phyloP scores from a whole-genome alignment of 1,139 yeast genomes.

The Taphrina pruni region DNA sequence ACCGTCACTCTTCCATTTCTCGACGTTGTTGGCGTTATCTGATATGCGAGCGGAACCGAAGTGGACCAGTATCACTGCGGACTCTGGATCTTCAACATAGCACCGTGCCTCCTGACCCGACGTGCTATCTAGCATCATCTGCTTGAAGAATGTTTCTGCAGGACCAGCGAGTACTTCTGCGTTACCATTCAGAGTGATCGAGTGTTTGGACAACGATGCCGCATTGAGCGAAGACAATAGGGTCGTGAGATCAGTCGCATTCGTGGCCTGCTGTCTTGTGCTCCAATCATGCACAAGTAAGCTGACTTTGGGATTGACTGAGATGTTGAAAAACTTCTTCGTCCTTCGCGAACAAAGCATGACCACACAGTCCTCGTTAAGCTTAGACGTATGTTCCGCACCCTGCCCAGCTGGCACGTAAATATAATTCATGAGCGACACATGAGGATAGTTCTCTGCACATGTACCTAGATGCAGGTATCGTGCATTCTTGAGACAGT shows the following conservation, averaged over 20 bases:
- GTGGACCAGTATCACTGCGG: slow-evolving; percentile 38
- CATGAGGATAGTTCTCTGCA: slow-evolving; percentile 72
- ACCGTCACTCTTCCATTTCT: slow-evolving; percentile 40
- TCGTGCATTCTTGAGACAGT: slow-evolving; percentile 37
- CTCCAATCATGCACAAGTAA: slow-evolving; percentile 87
- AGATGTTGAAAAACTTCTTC: slow-evolving; percentile 70
- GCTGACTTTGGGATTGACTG: slow-evolving; percentile 72
- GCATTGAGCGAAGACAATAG: slow-evolving; percentile 75
- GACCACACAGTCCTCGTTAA: slow-evolving; percentile 60
- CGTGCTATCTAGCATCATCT: slow-evolving; percentile 63
- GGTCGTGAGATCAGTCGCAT: slow-evolving; percentile 57
- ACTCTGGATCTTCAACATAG: slow-evolving; percentile 39
- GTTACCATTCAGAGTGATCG: slow-evolving; percentile 76
- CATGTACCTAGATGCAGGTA: slow-evolving; percentile 80
- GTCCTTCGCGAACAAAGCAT: slow-evolving; percentile 73
- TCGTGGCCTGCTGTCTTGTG: slow-evolving; percentile 57
- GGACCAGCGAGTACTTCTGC: slow-evolving; percentile 62
- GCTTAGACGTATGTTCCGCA: slow-evolving; percentile 46
- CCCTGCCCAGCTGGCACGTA: slow-evolving; percentile 56
- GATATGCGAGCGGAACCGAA: slow-evolving; percentile 40
- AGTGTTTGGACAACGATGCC: slow-evolving; percentile 72
- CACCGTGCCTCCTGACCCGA: slow-evolving; percentile 65
- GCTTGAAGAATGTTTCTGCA: slow-evolving; percentile 63
- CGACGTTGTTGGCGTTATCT: slow-evolving; percentile 36
- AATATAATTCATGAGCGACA: slow-evolving; percentile 85